phyloP scores from a whole-genome alignment of 1,284 basidiomycete species.

The Cutaneotrichosporon cyanovorans region DNA sequence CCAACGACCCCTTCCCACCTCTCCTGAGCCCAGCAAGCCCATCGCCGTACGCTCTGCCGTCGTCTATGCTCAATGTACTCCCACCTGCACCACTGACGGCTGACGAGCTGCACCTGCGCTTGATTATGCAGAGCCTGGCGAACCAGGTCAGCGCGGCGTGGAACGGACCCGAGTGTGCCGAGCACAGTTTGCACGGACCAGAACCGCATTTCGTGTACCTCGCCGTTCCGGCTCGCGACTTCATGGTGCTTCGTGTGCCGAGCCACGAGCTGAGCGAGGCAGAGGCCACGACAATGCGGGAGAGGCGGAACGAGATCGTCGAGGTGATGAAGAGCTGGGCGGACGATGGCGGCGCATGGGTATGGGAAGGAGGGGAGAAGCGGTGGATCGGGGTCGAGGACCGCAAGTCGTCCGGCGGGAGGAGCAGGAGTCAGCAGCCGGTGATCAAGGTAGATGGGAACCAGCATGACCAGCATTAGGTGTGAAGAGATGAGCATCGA shows the following conservation, averaged over 20 bases:
- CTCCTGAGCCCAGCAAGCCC: constrained; percentile 46
- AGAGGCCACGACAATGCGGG: constrained; percentile 54
- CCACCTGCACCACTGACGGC: constrained; percentile 27
- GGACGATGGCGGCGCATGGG: constrained; percentile 26
- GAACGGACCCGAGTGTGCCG: constrained; percentile 11
- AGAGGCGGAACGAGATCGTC: constrained; percentile 63
- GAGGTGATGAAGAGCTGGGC: constrained; percentile 50
- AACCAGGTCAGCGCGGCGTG: constrained; percentile 43
- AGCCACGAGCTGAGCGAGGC: constrained; percentile 35
- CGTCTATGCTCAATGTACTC: neutral
- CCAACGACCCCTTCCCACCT: constrained; percentile 41
- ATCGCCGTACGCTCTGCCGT: constrained; percentile 28
- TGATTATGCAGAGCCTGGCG: constrained; percentile 44
- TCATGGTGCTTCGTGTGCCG: constrained; percentile 55
- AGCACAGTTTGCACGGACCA: constrained; percentile 52
- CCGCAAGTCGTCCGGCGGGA: neutral
- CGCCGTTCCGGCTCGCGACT: constrained; percentile 62
- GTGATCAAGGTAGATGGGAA: neutral
- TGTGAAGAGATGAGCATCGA: too few species aligned
- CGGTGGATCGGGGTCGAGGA: constrained; percentile 27
- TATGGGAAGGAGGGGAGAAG: constrained; percentile 11
- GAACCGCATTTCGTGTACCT: constrained; percentile 49
- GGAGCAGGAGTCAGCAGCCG: neutral
- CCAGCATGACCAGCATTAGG: too few species aligned
- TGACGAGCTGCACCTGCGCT: constrained; percentile 44